Percentiles rank a stretch among this genome's conserved stretches.
phyloP scores from a whole-genome alignment of 306 rosid genomes.

The Luffa acutangula region DNA sequence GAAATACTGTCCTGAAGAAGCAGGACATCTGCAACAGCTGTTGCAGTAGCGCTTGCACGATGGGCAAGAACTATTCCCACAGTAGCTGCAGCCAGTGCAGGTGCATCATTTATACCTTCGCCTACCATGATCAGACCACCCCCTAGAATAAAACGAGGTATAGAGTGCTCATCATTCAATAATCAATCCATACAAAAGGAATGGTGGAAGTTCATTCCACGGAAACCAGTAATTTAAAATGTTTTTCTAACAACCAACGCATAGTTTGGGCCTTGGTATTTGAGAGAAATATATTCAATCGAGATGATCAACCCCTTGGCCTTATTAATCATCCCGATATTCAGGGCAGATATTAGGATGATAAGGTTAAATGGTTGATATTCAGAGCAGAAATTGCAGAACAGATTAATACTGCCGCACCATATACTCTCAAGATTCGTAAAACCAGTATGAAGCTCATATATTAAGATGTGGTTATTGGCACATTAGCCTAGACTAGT shows the following conservation, averaged over 20 bases:
- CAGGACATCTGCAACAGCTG: conserved; percentile 87
- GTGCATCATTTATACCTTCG: conserved; percentile 96
- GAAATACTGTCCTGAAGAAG: conserved; percentile 78
- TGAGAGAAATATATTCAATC: neutral
- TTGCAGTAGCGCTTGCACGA: conserved; percentile 96
- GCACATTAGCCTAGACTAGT: neutral
- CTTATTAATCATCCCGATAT: neutral
- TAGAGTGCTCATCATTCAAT: neutral
- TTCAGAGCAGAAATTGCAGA: neutral
- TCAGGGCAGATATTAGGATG: neutral
- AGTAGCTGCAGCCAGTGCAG: conserved; percentile 98
- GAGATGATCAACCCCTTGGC: neutral
- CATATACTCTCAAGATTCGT: neutral
- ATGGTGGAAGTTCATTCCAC: neutral
- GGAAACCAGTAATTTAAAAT: neutral
- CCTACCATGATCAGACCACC: conserved; percentile 98
- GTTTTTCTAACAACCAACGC: neutral
- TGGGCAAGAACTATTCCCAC: conserved; percentile 93
- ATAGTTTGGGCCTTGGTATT: neutral
- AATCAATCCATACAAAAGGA: neutral
- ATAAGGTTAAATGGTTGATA: neutral
- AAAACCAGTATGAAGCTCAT: neutral
- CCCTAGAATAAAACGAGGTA: conserved; percentile 31
- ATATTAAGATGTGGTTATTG: neutral
- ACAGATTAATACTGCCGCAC: neutral